These are phyloP conservation scores for Aspergillus tamarii DNA, from an alignment of 2,329 filamentous ascomycete genomes.

Conservation along the genomic window DNA sequence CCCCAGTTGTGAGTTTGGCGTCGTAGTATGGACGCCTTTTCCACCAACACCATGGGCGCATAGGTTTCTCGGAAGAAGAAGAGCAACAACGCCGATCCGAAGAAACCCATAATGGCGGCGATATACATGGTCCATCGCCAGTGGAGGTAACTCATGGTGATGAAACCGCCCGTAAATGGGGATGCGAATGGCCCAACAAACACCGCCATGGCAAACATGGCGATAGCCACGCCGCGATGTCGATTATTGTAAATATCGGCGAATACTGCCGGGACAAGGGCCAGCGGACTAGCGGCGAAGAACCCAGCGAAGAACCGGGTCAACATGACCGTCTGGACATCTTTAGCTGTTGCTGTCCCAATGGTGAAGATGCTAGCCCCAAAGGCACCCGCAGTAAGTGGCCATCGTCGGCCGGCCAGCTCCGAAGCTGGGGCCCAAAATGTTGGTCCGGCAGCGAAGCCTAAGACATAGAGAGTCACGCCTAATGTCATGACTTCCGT, in stretches of 20 bases:
- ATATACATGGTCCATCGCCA: slow-evolving; percentile 59
- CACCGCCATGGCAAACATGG: slow-evolving; percentile 54
- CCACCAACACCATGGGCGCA: slow-evolving; percentile 43
- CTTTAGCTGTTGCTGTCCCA: slow-evolving; percentile 46
- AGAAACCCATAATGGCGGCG: slow-evolving; percentile 53
- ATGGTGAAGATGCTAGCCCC: slow-evolving; percentile 50
- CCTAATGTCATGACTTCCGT: slow-evolving; percentile 49
- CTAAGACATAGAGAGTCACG: slow-evolving; percentile 52
- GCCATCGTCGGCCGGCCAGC: slow-evolving; percentile 59
- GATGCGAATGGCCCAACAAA: slow-evolving; percentile 54
- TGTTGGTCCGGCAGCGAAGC: slow-evolving; percentile 62
- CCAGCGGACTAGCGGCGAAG: slow-evolving; percentile 48
- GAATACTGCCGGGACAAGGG: slow-evolving; percentile 47
- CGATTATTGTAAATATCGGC: slow-evolving; percentile 56
- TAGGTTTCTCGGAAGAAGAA: slow-evolving; percentile 59
- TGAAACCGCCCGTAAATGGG: slow-evolving; percentile 56
- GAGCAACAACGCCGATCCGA: slow-evolving; percentile 45
- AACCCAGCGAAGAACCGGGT: slow-evolving; percentile 52
- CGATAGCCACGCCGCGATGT: slow-evolving; percentile 45
- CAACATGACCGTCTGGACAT: slow-evolving; percentile 46
- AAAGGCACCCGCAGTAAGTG: slow-evolving; percentile 49
- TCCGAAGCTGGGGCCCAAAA: slow-evolving; percentile 66
- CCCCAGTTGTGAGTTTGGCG: slow-evolving; percentile 61
- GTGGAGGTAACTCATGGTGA: slow-evolving; percentile 50
- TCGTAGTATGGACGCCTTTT: slow-evolving; percentile 52